Percentiles rank a stretch among this genome's conserved stretches.
Conservation (phyloP, 78 protist genomes). For the Cavenderia fasciculata region DNA sequence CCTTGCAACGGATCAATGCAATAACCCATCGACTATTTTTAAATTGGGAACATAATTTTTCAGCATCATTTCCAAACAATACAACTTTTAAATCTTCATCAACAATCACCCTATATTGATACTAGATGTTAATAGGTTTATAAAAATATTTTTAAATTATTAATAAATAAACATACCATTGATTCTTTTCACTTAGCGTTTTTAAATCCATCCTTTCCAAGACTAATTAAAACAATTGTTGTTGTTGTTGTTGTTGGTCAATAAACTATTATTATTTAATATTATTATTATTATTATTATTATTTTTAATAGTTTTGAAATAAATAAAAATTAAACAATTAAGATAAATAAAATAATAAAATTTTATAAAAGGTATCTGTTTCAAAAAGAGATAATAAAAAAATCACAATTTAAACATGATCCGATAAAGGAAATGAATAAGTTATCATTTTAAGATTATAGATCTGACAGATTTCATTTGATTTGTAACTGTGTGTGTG, state of each 20-base stretch:
- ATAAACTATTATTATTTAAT: neutral
- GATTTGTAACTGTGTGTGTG: too few species aligned
- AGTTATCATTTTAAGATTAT: too few species aligned
- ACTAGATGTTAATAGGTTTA: neutral
- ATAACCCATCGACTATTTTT: neutral
- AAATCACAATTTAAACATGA: too few species aligned
- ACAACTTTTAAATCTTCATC: constrained; percentile 7
- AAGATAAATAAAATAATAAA: too few species aligned
- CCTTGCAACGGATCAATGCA: neutral
- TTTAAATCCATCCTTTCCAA: neutral
- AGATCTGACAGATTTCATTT: too few species aligned
- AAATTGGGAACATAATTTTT: neutral
- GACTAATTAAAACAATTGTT: neutral
- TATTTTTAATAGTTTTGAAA: too few species aligned
- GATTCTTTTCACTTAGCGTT: neutral
- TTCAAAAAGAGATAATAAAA: too few species aligned
- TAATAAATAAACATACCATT: constrained; percentile 8
- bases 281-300: neutral
- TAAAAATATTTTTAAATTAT: neutral
- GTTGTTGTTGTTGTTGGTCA: too few species aligned
- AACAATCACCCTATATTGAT: constrained; percentile 30
- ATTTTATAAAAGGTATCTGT: too few species aligned
- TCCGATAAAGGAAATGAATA: too few species aligned
- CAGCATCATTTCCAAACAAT: neutral
- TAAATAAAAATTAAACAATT: neutral